Evolutionary conservation across 176 grass and related monocot species (phyloP).

Genomic region (Juncus inflexus): DNA sequence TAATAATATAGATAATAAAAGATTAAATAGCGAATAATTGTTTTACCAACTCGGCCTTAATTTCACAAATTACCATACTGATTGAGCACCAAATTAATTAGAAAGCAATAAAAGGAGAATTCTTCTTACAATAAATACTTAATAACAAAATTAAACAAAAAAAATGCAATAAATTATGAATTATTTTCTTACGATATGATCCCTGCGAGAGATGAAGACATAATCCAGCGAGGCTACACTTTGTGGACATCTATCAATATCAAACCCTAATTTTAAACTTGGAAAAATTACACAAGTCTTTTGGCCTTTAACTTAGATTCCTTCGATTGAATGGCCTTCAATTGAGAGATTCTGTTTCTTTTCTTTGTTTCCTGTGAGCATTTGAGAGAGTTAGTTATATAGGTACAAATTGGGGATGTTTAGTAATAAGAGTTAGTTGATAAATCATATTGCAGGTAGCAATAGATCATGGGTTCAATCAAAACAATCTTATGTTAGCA

Average conservation of each 20-base stretch:
- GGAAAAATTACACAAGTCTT: conserved; percentile 92
- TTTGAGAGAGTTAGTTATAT: too few species aligned
- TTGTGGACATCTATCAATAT: conserved; percentile 92
- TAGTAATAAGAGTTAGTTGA: too few species aligned
- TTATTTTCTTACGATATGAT: conserved; percentile 51
- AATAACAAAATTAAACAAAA: background rate
- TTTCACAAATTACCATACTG: too few species aligned
- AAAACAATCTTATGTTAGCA: too few species aligned
- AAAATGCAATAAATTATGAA: background rate
- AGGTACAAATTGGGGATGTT: too few species aligned
- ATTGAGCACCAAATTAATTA: background rate
- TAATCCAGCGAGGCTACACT: conserved; percentile 76
- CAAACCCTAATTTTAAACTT: conserved; percentile 77
- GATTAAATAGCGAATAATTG: too few species aligned
- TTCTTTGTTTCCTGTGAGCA: background rate
- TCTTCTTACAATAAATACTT: too few species aligned
- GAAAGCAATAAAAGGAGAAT: too few species aligned
- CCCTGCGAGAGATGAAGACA: conserved; percentile 89
- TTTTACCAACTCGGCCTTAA: too few species aligned
- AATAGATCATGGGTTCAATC: too few species aligned
- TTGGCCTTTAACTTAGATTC: conserved; percentile 71
- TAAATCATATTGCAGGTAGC: too few species aligned
- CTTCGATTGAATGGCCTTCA: conserved; percentile 71
- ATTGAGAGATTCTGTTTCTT: conserved; percentile 20
- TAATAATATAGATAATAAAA: too few species aligned